Conservation (phyloP, 148 eudicot genomes). For the Mesembryanthemum crystallinum region DNA sequence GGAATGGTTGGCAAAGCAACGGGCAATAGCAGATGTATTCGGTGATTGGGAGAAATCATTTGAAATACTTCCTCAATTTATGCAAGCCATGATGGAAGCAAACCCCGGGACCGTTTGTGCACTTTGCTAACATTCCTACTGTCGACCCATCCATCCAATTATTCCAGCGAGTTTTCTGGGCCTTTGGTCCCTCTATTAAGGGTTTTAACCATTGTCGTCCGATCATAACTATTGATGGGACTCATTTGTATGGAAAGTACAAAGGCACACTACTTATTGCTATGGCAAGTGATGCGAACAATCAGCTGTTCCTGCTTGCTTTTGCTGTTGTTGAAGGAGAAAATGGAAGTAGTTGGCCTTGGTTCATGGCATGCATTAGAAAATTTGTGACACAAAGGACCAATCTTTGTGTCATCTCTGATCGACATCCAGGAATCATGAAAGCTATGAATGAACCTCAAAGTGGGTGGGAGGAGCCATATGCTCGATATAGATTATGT, state of each 20-base stretch:
- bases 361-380: conserved; percentile 18
- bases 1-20: too few relatives aligned
- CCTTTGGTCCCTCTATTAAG: conserved; percentile 5
- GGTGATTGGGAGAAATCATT: too few relatives aligned
- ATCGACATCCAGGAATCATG: too few relatives aligned
- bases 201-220: neutral
- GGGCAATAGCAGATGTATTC: too few relatives aligned
- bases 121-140: neutral
- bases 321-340: conserved; percentile 1
- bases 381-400: too few relatives aligned
- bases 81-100: too few relatives aligned
- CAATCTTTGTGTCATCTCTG: too few relatives aligned
- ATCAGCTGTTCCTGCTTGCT: neutral
- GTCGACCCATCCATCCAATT: neutral
- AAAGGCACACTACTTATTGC: neutral
- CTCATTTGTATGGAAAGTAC: conserved; percentile 4
- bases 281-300: neutral
- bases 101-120: neutral
- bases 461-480: conserved; percentile 4
- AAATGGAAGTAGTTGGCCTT: neutral
- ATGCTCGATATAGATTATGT: conserved; percentile 4
- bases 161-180: conserved; percentile 1
- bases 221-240: conserved; percentile 1
- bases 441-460: too few relatives aligned
- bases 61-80: too few relatives aligned